Percentiles rank a stretch among this genome's conserved stretches.
These are phyloP conservation scores for Collybia nuda DNA, from an alignment of 768 basidiomycete species.

Conservation along the genomic window DNA sequence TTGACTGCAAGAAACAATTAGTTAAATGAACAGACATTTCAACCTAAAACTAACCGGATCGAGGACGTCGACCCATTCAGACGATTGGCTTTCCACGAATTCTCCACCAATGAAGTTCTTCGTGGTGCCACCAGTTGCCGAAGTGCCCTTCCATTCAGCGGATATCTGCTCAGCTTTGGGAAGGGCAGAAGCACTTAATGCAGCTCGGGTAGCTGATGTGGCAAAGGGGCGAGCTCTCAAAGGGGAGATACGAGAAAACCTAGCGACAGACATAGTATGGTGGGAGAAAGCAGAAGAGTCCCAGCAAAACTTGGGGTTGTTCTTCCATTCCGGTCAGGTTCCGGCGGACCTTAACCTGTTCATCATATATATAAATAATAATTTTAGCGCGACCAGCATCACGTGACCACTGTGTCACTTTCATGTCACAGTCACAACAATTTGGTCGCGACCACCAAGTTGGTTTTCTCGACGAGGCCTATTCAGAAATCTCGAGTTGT, in stretches of 20 bases:
- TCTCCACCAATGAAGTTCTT: slow-evolving; percentile 92
- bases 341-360: too few relatives aligned
- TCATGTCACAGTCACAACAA: background rate
- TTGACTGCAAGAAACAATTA: slow-evolving; percentile 52
- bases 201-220: slow-evolving; percentile 42
- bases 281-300: slow-evolving; percentile 2
- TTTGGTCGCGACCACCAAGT: too few relatives aligned
- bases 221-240: slow-evolving; percentile 36
- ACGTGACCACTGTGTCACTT: slow-evolving; percentile 13
- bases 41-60: slow-evolving; percentile 72
- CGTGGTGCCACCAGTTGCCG: slow-evolving; percentile 79
- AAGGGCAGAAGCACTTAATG: slow-evolving; percentile 54
- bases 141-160: slow-evolving; percentile 84
- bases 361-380: too few relatives aligned
- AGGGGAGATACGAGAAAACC: slow-evolving; percentile 28
- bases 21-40: background rate
- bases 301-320: background rate
- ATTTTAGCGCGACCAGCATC: slow-evolving; percentile 12
- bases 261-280: slow-evolving; percentile 29
- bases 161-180: slow-evolving; percentile 70
- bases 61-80: slow-evolving; percentile 81
- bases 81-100: slow-evolving; percentile 79
- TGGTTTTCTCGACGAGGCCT: background rate
- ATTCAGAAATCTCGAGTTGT: slow-evolving; percentile 4
- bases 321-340: background rate